Conservation (phyloP, 73 alveolate genomes). For the Uronychia setigera region DNA sequence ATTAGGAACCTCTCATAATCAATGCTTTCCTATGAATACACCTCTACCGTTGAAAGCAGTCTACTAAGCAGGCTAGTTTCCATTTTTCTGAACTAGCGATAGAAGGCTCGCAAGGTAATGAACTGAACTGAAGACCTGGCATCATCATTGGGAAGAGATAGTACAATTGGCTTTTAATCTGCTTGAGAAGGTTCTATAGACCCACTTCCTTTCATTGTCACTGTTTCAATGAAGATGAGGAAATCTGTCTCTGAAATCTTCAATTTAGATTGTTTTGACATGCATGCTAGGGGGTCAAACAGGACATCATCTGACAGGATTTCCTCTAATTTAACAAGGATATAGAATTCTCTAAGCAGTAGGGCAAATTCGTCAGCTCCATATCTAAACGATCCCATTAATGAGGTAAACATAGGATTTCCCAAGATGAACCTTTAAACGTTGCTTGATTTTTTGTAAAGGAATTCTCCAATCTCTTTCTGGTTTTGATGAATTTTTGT, state of each 20-base stretch:
- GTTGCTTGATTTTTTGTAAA: neutral
- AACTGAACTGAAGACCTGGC: neutral
- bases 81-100: no score
- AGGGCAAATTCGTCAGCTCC: neutral
- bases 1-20: no score
- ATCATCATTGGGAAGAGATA: no score
- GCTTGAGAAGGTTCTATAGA: neutral
- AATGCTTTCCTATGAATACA: no score
- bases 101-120: no score
- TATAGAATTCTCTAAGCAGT: neutral
- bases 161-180: no score
- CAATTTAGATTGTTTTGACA: neutral
- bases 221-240: neutral
- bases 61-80: no score
- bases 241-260: neutral
- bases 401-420: neutral
- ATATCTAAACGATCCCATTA: neutral
- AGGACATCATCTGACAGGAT: neutral
- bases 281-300: neutral
- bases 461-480: neutral
- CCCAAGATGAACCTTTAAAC: neutral
- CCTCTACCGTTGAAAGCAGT: no score
- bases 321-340: neutral
- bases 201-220: neutral
- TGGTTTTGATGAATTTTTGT: no score